Evolutionary conservation across 257 asterid genomes (phyloP), one percentile per base, ranked within the genome.

Genomic region (Penstemon newberryi): DNA sequence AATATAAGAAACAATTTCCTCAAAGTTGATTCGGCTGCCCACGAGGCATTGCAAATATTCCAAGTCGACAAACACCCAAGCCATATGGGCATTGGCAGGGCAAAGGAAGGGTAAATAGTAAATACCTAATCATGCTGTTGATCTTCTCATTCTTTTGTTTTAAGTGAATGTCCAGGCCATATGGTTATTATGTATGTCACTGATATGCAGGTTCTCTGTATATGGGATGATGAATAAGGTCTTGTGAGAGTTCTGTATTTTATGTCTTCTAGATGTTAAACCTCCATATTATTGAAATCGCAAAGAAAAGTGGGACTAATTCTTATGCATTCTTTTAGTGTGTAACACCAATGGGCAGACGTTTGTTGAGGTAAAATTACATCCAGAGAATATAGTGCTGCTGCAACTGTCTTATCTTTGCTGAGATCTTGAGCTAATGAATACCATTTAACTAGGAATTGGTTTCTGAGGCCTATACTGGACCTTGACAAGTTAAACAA

Each of bases 191-290:
- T 8, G 79, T 66, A 52, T 66, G 64, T 54, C 69, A 65, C 79
- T 76, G 70, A 62, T 67, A 65, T 88, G 91, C 91, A 93, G 99
- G 82, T 93, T 93, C 83, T 93, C 99, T 19, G 86, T 93, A 44
- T 93, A 84, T 69, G 97, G 97, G 78, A 90, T 90, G 99, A 88
- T 93, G 99, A 88, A 93, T 84, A 93, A 93, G 99, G 99, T 93
- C 9, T 71, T 78, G 52, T 58, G 49, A 67, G 60, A 49, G 65
- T 70, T 50, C 50, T 63, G 41, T 12, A 42, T 60, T 70, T 77
- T 49, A 49, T 47, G 49, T 73, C 46, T 76, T 47, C 75, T 46
- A 43, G 61, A 60, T 77, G 69, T 67, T 59, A 64, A 15, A 72
- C 19, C 69, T 72, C 61, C 10, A 54, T 59, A 65, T 66, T 51